Percentiles rank a stretch among this genome's conserved stretches.
phyloP scores from a whole-genome alignment of 352 stramenopile species.

The Pythium scleroteichum region DNA sequence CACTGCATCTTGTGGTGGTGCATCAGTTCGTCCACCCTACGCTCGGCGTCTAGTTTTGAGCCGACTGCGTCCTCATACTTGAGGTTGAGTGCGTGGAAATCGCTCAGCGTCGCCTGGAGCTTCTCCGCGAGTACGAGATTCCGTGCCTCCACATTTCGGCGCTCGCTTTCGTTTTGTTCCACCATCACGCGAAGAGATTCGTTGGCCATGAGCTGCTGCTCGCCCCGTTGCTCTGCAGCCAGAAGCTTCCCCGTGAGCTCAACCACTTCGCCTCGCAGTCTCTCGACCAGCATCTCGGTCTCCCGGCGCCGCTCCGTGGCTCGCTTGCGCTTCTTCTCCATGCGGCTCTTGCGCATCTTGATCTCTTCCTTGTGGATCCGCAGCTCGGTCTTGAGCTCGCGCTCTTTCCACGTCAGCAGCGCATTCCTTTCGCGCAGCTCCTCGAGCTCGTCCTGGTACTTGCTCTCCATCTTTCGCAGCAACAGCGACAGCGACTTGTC shows the following conservation, averaged over 20 bases:
- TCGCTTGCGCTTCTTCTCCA: slow-evolving; percentile 75
- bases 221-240: slow-evolving; percentile 16
- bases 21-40: slow-evolving; percentile 47
- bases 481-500: slow-evolving; percentile 67
- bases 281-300: slow-evolving; percentile 50
- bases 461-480: slow-evolving; percentile 75
- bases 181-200: slow-evolving; percentile 26
- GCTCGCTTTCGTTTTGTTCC: slow-evolving; percentile 35
- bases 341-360: slow-evolving; percentile 62
- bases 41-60: slow-evolving; percentile 46
- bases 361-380: slow-evolving; percentile 58
- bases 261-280: slow-evolving; percentile 40
- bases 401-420: slow-evolving; percentile 65
- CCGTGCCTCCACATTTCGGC: slow-evolving; percentile 44
- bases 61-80: slow-evolving; percentile 60
- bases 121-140: slow-evolving; percentile 56
- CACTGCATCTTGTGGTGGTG: slow-evolving; percentile 50
- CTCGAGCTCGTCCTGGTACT: slow-evolving; percentile 80
- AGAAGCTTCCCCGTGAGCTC: slow-evolving; percentile 6
- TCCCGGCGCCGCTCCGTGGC: slow-evolving; percentile 62
- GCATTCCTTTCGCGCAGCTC: slow-evolving; percentile 69
- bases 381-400: slow-evolving; percentile 72
- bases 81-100: slow-evolving; percentile 70
- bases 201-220: slow-evolving; percentile 31
- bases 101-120: slow-evolving; percentile 58